A percentile compares a stretch with the other conserved stretches of the same genome.
Conservation (phyloP, 2,329 filamentous ascomycete genomes). For the Venturia pyrina region DNA sequence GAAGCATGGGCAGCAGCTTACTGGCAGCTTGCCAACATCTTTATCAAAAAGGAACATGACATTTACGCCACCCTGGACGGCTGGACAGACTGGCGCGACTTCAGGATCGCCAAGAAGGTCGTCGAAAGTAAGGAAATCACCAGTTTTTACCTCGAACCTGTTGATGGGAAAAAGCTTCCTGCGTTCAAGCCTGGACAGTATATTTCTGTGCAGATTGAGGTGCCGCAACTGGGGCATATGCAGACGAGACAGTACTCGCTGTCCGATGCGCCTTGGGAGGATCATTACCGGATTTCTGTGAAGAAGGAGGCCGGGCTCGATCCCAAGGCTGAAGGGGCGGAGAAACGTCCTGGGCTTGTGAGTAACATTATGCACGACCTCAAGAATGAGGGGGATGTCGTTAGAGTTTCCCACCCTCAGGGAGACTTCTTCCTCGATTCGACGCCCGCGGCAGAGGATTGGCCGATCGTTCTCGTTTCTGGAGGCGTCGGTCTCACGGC, state of each 20-base stretch:
- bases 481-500: constrained; percentile 61
- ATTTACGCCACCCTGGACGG: constrained; percentile 46
- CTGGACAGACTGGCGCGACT: constrained; percentile 60
- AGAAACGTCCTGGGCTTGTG: constrained; percentile 48
- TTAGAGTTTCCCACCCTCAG: constrained; percentile 57
- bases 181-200: constrained; percentile 62
- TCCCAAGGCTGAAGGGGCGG: constrained; percentile 13
- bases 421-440: constrained; percentile 52
- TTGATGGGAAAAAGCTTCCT: constrained; percentile 52
- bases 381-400: constrained; percentile 49
- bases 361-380: constrained; percentile 59
- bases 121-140: constrained; percentile 58
- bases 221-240: constrained; percentile 48
- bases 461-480: constrained; percentile 54
- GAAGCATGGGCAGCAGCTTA: constrained; percentile 64
- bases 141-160: constrained; percentile 59
- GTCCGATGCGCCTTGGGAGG: constrained; percentile 50
- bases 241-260: constrained; percentile 67
- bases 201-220: constrained; percentile 44
- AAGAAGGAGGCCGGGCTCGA: constrained; percentile 54
- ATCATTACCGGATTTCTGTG: constrained; percentile 60
- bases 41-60: constrained; percentile 55
- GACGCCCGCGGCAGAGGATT: constrained; percentile 22
- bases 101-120: constrained; percentile 55
- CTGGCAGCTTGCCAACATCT: constrained; percentile 61